Percentiles rank a stretch among this genome's conserved stretches.
Evolutionary conservation across 805 yeast species (phyloP).

Genomic region (Candida vartiovaarae): DNA sequence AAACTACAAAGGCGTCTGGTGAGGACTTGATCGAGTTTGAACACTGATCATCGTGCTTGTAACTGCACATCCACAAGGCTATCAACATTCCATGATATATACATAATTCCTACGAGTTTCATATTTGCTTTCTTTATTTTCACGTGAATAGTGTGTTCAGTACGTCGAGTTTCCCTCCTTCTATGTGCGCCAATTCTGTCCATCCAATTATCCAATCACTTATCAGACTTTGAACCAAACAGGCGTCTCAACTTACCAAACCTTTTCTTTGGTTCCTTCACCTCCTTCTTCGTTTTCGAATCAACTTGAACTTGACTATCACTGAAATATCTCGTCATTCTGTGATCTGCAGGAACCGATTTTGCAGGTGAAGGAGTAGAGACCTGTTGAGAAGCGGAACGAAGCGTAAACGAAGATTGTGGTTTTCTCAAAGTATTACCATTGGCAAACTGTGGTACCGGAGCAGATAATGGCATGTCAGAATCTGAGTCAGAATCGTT

Average conservation of each 20-base stretch:
- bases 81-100: background rate
- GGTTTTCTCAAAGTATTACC: constrained; percentile 19
- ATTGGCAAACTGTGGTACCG: constrained; percentile 11
- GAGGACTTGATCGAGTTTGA: constrained; percentile 37
- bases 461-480: constrained; percentile 25
- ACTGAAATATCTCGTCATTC: constrained; percentile 24
- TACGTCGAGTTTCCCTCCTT: too few species aligned
- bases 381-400: constrained; percentile 22
- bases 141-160: too few species aligned
- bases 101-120: background rate
- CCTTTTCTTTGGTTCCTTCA: constrained; percentile 22
- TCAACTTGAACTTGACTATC: constrained; percentile 13
- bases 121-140: too few species aligned
- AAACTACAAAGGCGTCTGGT: constrained; percentile 5
- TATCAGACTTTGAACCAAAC: constrained; percentile 24
- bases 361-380: constrained; percentile 22
- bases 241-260: constrained; percentile 33
- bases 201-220: background rate
- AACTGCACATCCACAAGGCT: too few species aligned
- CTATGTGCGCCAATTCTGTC: too few species aligned
- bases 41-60: background rate
- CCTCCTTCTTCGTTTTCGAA: constrained; percentile 5
- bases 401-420: constrained; percentile 18
- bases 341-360: constrained; percentile 18
- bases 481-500: constrained; percentile 59